Evolutionary conservation across 1,139 yeast genomes (phyloP).

Genomic region (Scheffersomyces parashehatae): DNA sequence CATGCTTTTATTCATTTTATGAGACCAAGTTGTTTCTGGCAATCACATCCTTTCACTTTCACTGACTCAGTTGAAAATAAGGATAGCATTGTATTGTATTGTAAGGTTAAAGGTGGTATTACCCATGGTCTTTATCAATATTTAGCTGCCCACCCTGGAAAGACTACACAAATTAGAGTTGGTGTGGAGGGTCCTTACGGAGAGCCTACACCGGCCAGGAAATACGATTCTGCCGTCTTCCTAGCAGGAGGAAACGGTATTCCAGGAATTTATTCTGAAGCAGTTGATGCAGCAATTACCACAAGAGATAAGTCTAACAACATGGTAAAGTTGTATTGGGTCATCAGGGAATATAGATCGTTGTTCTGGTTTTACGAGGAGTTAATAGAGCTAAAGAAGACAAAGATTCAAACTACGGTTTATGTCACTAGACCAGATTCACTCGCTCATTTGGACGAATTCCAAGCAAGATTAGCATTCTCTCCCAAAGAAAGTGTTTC

Average conservation of each 20-base stretch:
- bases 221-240: constrained; percentile 36
- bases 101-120: constrained; percentile 40
- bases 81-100: constrained; percentile 30
- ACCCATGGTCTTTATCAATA: constrained; percentile 29
- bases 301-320: constrained; percentile 16
- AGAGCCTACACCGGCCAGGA: constrained; percentile 33
- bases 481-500: neutral
- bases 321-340: constrained; percentile 50
- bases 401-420: constrained; percentile 35
- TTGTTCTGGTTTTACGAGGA: constrained; percentile 55
- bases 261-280: constrained; percentile 48
- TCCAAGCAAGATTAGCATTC: constrained; percentile 10
- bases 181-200: constrained; percentile 53
- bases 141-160: constrained; percentile 22
- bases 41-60: constrained; percentile 44
- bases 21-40: constrained; percentile 33
- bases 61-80: constrained; percentile 11
- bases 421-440: constrained; percentile 45
- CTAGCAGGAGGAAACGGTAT: constrained; percentile 53
- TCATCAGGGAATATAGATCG: constrained; percentile 44
- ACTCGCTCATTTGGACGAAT: constrained; percentile 18
- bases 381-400: constrained; percentile 31
- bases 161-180: constrained; percentile 29
- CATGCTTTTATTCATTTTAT: constrained; percentile 53
- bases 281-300: constrained; percentile 21